Evolutionary conservation across 768 basidiomycete species (phyloP), one percentile per base, ranked within the genome.

Genomic region (Fomitopsis serialis): DNA sequence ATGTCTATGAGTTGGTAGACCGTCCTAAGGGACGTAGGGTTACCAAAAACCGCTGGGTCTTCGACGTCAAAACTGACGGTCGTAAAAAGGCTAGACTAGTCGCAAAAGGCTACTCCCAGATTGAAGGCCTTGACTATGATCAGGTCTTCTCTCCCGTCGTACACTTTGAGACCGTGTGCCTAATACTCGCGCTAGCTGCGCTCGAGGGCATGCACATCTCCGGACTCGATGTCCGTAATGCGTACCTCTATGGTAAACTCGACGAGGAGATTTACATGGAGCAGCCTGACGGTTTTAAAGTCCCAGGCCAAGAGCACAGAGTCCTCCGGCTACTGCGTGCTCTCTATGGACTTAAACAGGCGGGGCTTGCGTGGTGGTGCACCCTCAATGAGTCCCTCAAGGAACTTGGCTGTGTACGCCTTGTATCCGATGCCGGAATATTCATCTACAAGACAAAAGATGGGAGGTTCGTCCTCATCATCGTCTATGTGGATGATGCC

Each of bases 311-410:
- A 45, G 56, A 61, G 22, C 35, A 58, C 22, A 45, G 58, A 50
- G 65, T 68, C 6, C 57, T 50, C 34, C 45, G 52, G 15, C 61
- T 73, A 22, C 17, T 13, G 1, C 63, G 67, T 36, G 60, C 67
- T 1, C 53, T 74, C 1, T 73, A 73, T 57, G 71, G 71, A 0
- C 62, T 73, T 11, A 67, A 70, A 34, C 71, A 72, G 51, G 65
- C 65, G 7, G 62, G 62, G 2, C 54, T 58, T 4, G 35, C 54
- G 23, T 73, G 72, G 72, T 58, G 65, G 25, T 23, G 56, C 24
- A 59, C 37, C 17, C 55, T 66, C 1, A 21, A 52, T 27, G 15
- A 42, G 27, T 34, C 50, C 24, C 15, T 63, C n/a, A n/a, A 15
- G 3, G 50, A 54, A 12, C 53, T 69, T 9, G 67, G 71, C 22